Evolutionary conservation across 805 yeast species (phyloP), one percentile per base, ranked within the genome.

Genomic region (Peterozyma xylosa): DNA sequence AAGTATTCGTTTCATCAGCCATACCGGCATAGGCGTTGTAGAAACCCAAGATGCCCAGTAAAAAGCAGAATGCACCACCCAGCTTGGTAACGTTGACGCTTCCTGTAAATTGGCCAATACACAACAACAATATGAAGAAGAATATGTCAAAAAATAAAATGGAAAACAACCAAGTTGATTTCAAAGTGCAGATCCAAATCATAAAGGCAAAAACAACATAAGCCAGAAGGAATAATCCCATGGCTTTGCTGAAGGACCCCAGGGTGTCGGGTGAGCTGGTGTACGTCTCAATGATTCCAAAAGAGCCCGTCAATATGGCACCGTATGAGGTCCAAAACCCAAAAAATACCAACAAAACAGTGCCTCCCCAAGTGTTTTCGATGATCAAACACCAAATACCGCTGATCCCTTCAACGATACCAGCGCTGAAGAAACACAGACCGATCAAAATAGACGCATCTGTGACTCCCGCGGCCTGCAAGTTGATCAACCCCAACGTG

Each of bases 291-390:
- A 57, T 46, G 27, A 74, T 64, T 1, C 70, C 73, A 51, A 74
- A 74, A 5, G 67, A 57, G 36, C 67, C 67, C 47, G 72, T 67
- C 43, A 66, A 55, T 6, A 76, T 60, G 43, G 71, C 69, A 2
- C 74, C 74, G 52, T 66, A 76, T 3, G 73, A 62, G 42, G 72
- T 58, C 74, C 79, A 77, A 54, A 76, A 77, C 1, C 78, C 74
- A 18, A 81, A 82, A 59, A 70, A 77, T 55, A 72, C 68, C 27
- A 68, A 59, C 41, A 77, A 66, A 1, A 77, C 74, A 37, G 78
- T 70, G 34, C 71, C 71, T 18, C 77, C 82, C 70, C 78, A 77
- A 1, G 78, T 71, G 56, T 75, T 76, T 39, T 78, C 79, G 34
- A 69, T 53, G 15, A 68, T 49, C 40, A 76, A 55, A 52, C 78